Evolutionary conservation across 1,284 basidiomycete species (phyloP).

Genomic region (Moesziomyces sp.): DNA sequence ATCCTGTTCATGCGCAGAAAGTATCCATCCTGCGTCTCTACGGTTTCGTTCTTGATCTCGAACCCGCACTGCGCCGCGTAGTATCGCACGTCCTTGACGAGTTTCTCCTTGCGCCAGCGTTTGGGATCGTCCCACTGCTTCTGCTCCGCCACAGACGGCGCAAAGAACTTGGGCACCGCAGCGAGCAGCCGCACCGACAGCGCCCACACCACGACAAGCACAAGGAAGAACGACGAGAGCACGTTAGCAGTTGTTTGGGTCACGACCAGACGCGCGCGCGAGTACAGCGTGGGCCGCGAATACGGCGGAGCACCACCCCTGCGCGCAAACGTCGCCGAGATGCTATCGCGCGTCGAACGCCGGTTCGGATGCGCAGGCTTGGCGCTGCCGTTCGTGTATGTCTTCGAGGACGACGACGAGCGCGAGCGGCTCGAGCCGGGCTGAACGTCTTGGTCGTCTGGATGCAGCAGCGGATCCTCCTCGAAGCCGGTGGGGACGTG

Average conservation of each 20-base stretch:
- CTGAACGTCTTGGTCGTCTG: conserved; percentile 21
- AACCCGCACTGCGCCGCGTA: conserved; percentile 73
- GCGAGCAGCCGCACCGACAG: conserved; percentile 55
- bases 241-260: conserved; percentile 71
- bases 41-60: conserved; percentile 73
- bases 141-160: conserved; percentile 17
- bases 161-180: conserved; percentile 43
- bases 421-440: background rate
- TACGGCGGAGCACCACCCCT: conserved; percentile 59
- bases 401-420: conserved; percentile 6
- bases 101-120: conserved; percentile 70
- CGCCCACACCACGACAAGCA: conserved; percentile 69
- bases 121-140: conserved; percentile 72
- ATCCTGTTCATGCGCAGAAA: conserved; percentile 72
- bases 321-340: conserved; percentile 42
- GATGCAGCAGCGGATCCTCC: conserved; percentile 45
- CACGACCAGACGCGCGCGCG: conserved; percentile 66
- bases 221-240: conserved; percentile 72
- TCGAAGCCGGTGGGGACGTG: conserved; percentile 59
- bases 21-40: conserved; percentile 75
- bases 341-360: conserved; percentile 16
- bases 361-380: conserved; percentile 6
- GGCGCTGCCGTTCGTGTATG: conserved; percentile 1
- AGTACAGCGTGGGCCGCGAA: conserved; percentile 51
- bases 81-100: conserved; percentile 73